Evolutionary conservation across 1,284 basidiomycete species (phyloP).

Genomic region (Cryptococcus sp.): DNA sequence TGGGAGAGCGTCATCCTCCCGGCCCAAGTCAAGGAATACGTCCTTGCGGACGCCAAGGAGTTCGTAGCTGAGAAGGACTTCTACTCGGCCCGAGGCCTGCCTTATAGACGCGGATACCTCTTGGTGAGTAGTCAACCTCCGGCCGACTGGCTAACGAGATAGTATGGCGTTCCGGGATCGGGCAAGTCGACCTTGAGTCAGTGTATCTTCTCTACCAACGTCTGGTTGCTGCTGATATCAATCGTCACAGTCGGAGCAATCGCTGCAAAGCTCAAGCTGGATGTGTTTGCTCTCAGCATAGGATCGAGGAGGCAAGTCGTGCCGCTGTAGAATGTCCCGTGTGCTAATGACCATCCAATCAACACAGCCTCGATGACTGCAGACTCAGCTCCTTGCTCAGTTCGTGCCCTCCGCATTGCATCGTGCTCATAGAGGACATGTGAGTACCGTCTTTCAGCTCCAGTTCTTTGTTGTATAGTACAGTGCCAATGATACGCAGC

Average conservation of each 20-base stretch:
- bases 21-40: slow-evolving; percentile 26
- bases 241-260: slow-evolving; percentile 63
- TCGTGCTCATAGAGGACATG: slow-evolving; percentile 74
- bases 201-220: not conserved
- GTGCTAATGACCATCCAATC: too few species aligned
- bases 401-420: slow-evolving; percentile 66
- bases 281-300: slow-evolving; percentile 74
- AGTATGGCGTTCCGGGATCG: slow-evolving; percentile 61
- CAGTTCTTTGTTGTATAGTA: too few species aligned
- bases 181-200: slow-evolving; percentile 8
- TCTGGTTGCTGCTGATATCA: not conserved
- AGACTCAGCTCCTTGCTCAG: slow-evolving; percentile 64
- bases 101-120: slow-evolving; percentile 61
- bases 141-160: too few species aligned
- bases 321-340: too few species aligned
- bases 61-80: slow-evolving; percentile 30
- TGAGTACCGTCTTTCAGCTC: slow-evolving; percentile 13
- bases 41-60: slow-evolving; percentile 29
- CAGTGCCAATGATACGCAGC: slow-evolving; percentile 15
- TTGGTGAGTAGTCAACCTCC: too few species aligned
- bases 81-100: slow-evolving; percentile 33
- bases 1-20: slow-evolving; percentile 34
- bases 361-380: slow-evolving; percentile 66
- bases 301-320: slow-evolving; percentile 61
- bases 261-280: slow-evolving; percentile 71